A percentile compares a stretch with the other conserved stretches of the same genome.
Evolutionary conservation across 768 basidiomycete species (phyloP).

Genomic region (Collybia sordida): DNA sequence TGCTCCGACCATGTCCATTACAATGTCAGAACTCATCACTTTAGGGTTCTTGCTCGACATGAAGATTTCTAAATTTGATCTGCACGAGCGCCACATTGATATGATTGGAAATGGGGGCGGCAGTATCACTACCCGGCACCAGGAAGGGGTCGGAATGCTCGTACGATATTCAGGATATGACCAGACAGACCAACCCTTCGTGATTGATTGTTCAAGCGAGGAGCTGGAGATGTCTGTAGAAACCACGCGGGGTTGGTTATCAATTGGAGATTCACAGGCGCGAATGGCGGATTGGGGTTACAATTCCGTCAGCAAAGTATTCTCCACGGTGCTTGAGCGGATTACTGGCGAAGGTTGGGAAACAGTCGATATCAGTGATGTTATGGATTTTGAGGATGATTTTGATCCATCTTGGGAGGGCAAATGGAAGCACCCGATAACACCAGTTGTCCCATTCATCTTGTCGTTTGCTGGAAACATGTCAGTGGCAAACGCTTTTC

Average conservation of each 20-base stretch:
- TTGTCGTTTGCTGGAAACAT: slow-evolving; percentile 1
- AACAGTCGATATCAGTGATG: background rate
- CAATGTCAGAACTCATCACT: slow-evolving; percentile 6
- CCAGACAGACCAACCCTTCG: background rate
- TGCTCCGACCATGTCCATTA: slow-evolving; percentile 3
- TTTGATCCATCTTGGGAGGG: background rate
- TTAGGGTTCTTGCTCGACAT: slow-evolving; percentile 9
- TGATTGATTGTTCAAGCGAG: background rate
- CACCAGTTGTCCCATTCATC: slow-evolving; percentile 3
- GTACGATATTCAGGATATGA: slow-evolving; percentile 6
- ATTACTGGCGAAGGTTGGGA: background rate
- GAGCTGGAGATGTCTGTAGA: slow-evolving; percentile 1
- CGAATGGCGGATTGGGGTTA: background rate
- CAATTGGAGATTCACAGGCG: background rate
- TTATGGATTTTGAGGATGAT: slow-evolving; percentile 4
- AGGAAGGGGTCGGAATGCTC: slow-evolving; percentile 10
- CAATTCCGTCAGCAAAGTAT: slow-evolving; percentile 3
- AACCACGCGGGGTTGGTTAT: background rate
- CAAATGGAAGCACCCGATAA: background rate
- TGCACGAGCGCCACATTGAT: background rate
- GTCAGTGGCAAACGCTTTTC: slow-evolving; percentile 5
- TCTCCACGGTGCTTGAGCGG: background rate
- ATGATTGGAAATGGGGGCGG: slow-evolving; percentile 4
- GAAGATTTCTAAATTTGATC: slow-evolving; percentile 1
- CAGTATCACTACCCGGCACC: slow-evolving; percentile 9